Evolutionary conservation across 768 basidiomycete genomes (phyloP).

Genomic region (Termitomyces titanicus): DNA sequence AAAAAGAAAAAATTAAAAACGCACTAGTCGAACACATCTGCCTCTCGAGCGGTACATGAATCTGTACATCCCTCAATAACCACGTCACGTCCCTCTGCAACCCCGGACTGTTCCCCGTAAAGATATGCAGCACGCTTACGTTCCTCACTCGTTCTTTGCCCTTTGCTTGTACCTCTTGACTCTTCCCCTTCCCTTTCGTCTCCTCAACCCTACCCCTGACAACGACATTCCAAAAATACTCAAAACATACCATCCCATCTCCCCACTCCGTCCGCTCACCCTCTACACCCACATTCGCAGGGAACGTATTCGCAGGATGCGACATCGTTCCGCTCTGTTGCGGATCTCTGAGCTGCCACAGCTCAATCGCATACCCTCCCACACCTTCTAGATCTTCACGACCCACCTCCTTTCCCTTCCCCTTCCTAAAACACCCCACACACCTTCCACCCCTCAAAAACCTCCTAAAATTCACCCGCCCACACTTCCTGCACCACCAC

Average conservation of each 20-base stretch:
- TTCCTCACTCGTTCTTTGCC: background rate
- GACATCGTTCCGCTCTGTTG: conserved; percentile 28
- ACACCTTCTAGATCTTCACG: too few species aligned
- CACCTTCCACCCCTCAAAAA: conserved; percentile 47
- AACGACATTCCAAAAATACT: conserved; percentile 20
- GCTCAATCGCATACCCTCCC: conserved; percentile 22
- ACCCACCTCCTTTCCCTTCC: background rate
- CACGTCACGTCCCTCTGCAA: conserved; percentile 36
- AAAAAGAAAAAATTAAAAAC: background rate
- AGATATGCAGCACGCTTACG: conserved; percentile 38
- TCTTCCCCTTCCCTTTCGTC: background rate
- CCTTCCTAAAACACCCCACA: conserved; percentile 12
- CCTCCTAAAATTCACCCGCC: conserved; percentile 43
- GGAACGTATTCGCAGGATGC: conserved; percentile 28
- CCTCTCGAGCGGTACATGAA: conserved; percentile 26
- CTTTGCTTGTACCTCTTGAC: background rate
- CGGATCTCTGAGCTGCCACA: conserved; percentile 31
- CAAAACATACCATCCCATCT: conserved; percentile 31
- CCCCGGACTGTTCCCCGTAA: conserved; percentile 40
- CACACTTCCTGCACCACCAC: conserved; percentile 47
- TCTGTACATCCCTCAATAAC: conserved; percentile 38
- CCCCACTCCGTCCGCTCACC: conserved; percentile 18
- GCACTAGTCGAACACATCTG: conserved; percentile 25
- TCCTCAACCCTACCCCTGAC: background rate
- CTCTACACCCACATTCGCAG: conserved; percentile 10